Conservation (phyloP, 108 stramenopile genomes). For the Pseudonitzschia multiseries region DNA sequence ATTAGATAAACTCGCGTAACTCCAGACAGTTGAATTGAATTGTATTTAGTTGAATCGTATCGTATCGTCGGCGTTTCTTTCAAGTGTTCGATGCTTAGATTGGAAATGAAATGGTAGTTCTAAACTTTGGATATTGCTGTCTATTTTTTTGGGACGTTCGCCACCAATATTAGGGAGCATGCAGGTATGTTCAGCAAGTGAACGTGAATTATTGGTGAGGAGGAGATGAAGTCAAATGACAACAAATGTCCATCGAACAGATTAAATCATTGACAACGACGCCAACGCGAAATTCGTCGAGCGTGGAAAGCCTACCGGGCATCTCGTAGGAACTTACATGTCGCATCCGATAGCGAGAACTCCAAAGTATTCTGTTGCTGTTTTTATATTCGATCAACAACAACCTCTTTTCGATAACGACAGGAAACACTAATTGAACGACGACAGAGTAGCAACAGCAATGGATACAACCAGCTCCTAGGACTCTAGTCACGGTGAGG, state of each 20-base stretch:
- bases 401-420: too few species aligned
- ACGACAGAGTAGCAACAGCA: too few species aligned
- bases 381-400: neutral
- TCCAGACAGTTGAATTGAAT: too few species aligned
- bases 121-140: neutral
- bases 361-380: neutral
- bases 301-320: slow-evolving; percentile 17
- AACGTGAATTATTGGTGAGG: neutral
- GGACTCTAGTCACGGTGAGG: too few species aligned
- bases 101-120: neutral
- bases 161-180: neutral
- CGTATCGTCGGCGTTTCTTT: too few species aligned
- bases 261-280: neutral
- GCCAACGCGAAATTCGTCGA: slow-evolving; percentile 10
- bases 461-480: too few species aligned
- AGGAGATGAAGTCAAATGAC: neutral
- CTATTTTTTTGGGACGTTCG: neutral
- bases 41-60: too few species aligned
- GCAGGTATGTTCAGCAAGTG: neutral
- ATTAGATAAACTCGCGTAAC: too few species aligned
- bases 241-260: neutral
- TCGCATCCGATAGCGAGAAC: neutral
- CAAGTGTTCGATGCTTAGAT: too few species aligned
- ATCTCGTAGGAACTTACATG: slow-evolving; percentile 9
- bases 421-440: too few species aligned